These are phyloP conservation scores for Saccharomyces uvarum DNA, from an alignment of 1,139 yeast species.

Conservation along the genomic window DNA sequence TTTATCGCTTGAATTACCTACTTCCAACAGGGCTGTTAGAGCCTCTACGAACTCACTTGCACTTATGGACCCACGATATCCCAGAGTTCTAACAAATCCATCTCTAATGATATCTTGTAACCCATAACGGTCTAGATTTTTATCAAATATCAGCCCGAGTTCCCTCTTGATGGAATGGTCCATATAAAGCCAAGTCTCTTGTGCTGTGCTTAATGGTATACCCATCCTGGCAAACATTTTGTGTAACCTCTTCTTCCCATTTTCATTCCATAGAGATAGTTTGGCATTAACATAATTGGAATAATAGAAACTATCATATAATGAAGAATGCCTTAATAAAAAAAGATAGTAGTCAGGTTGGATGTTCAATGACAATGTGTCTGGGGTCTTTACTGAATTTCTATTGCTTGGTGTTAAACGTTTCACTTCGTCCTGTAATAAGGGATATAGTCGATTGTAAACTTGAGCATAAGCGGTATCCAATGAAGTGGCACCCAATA, in stretches of 20 bases:
- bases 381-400: conserved; percentile 37
- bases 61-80: conserved; percentile 77
- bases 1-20: conserved; percentile 35
- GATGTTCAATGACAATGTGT: conserved; percentile 54
- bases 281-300: conserved; percentile 87
- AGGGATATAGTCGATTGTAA: conserved; percentile 63
- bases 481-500: conserved; percentile 80
- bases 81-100: conserved; percentile 80
- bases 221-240: conserved; percentile 97
- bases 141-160: conserved; percentile 59
- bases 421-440: conserved; percentile 74
- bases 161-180: conserved; percentile 71
- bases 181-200: conserved; percentile 89
- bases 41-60: conserved; percentile 94
- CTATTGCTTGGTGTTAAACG: conserved; percentile 45
- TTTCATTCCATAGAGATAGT: conserved; percentile 82
- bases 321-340: conserved; percentile 83
- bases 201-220: conserved; percentile 76
- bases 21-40: conserved; percentile 73
- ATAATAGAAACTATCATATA: conserved; percentile 84
- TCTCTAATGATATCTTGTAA: conserved; percentile 76
- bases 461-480: conserved; percentile 71
- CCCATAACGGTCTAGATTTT: conserved; percentile 68
- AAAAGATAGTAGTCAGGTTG: conserved; percentile 85
- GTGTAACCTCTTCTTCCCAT: conserved; percentile 78